Conservation (phyloP, 345 rosid genomes). For the Turritis glabra region DNA sequence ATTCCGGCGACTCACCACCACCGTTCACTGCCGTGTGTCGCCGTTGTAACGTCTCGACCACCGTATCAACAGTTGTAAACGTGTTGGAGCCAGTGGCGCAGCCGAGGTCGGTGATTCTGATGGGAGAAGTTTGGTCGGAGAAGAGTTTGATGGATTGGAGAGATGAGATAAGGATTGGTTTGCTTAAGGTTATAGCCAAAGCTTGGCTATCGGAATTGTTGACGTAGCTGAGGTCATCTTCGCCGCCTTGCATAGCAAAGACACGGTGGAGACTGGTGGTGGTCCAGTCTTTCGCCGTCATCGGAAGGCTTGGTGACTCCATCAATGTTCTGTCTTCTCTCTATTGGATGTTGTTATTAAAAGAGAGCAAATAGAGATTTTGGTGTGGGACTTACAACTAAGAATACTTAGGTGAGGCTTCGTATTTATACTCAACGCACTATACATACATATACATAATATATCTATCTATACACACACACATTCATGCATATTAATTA, state of each 20-base stretch:
- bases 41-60: slow-evolving; percentile 45
- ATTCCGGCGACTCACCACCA: slow-evolving; percentile 44
- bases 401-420: not conserved
- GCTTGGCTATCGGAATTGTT: slow-evolving; percentile 60
- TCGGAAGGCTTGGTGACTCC: slow-evolving; percentile 37
- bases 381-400: not conserved
- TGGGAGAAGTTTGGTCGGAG: slow-evolving; percentile 19
- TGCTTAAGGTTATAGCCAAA: slow-evolving; percentile 50
- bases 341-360: not conserved
- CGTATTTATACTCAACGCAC: slow-evolving; percentile 22
- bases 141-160: slow-evolving; percentile 46
- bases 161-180: slow-evolving; percentile 53
- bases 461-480: not conserved
- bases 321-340: slow-evolving; percentile 4
- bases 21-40: slow-evolving; percentile 40
- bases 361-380: not conserved
- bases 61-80: slow-evolving; percentile 44
- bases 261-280: slow-evolving; percentile 46
- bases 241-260: slow-evolving; percentile 63
- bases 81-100: slow-evolving; percentile 66
- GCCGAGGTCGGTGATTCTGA: slow-evolving; percentile 57
- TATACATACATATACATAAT: not conserved
- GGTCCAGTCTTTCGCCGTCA: slow-evolving; percentile 37
- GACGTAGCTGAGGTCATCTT: slow-evolving; percentile 55
- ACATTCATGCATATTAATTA: not conserved